Base-by-base conservation (phyloP, 169 alveolate species). In the Plasmodium chabaudi region DNA sequence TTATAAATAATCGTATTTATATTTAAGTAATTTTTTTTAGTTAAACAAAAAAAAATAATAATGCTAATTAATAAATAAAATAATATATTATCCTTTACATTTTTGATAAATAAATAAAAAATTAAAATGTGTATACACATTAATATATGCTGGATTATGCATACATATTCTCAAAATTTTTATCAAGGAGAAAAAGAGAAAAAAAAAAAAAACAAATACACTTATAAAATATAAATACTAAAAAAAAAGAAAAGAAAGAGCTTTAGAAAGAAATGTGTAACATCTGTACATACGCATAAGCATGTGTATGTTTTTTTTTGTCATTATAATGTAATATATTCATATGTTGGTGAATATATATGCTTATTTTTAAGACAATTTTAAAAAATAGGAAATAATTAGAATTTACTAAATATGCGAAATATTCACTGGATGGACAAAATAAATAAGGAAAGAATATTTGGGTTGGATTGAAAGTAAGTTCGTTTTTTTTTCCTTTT, bases 371-470 rank as follows among this genome's bases (percentile, higher is more conserved):
- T 70, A 49, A 59, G 23, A 23, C 23, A 49, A 51, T 23, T 9
- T 46, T 46, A 17, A 70, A 70, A 70, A 51, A 70, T 47, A 46
- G 23, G 46, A 51, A 70, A 70, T 49, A 46, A 13, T 51, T 51
- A 10, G 59, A 3, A 34, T 34, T 34, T 34, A 34, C 42, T 3
- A 34, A 34, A 34, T 34, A 34, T 34, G 42, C 42, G 42, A 34
- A 34, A 34, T 34, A 34, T 34, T 34, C 42, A 34, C 4, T 34
- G 7, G 7, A 34, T 34, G 6, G 7, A 5, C 7, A 34, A 34
- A 34, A 34, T 27, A 27, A 27, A 27, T 34, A 34, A 4, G 4
- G 42, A 5, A 34, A 34, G 5, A 4, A 34, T 34, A 34, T 34
- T 34, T 6, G 0, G 7, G 7, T 5, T 34, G 42, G 42, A 6